Conservation (phyloP, 352 stramenopile species). For the Phytophthora uliginosa region DNA sequence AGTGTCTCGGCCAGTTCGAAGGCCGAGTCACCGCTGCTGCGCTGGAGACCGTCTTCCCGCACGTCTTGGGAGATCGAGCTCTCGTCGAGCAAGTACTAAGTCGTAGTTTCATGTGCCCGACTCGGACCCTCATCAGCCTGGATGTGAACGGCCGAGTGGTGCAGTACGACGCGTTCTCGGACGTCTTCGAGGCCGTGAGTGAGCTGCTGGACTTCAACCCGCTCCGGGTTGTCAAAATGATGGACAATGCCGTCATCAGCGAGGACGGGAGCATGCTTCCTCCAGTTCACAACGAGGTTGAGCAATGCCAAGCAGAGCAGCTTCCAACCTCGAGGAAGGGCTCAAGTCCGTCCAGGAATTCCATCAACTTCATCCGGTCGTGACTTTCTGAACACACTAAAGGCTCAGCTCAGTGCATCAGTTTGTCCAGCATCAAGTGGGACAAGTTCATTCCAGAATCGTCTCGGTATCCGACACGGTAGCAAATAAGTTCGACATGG, state of each 20-base stretch:
- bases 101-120: constrained; percentile 37
- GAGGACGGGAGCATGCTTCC: constrained; percentile 38
- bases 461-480: not conserved
- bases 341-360: constrained; percentile 6
- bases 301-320: too few relatives aligned
- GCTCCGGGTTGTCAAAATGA: constrained; percentile 23
- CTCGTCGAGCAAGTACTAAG: constrained; percentile 24
- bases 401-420: not conserved
- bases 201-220: constrained; percentile 30
- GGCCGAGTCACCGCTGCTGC: constrained; percentile 27
- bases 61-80: constrained; percentile 19
- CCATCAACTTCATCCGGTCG: constrained; percentile 36
- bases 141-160: constrained; percentile 30
- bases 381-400: constrained; percentile 7
- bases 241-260: constrained; percentile 40
- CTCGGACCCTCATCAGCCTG: constrained; percentile 45
- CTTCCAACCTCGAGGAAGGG: constrained; percentile 3
- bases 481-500: not conserved
- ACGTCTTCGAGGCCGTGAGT: constrained; percentile 48
- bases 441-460: not conserved
- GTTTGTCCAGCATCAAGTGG: not conserved
- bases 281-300: not conserved
- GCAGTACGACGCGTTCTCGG: constrained; percentile 44
- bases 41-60: constrained; percentile 35
- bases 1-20: constrained; percentile 40